These are phyloP conservation scores for Sporothrix inflata DNA, from an alignment of 2,329 filamentous ascomycete species.

Conservation along the genomic window DNA sequence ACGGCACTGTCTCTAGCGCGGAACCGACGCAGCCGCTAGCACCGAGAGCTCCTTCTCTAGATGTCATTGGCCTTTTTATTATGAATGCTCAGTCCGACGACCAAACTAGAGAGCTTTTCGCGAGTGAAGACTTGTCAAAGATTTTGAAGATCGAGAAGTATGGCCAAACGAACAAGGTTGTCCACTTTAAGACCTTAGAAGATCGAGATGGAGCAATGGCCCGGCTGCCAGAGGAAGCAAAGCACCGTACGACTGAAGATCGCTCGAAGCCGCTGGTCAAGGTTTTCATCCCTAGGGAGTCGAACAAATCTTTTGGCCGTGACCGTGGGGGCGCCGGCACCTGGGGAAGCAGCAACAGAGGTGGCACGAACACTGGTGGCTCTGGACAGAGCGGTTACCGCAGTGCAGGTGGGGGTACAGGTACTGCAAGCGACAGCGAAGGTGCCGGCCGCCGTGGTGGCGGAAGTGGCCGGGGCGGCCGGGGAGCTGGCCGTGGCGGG, in stretches of 20 bases:
- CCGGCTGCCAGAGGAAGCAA: slow-evolving; percentile 73
- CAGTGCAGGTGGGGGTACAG: slow-evolving; percentile 79
- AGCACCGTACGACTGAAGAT: slow-evolving; percentile 71
- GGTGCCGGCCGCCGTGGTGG: slow-evolving; percentile 58
- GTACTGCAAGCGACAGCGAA: slow-evolving; percentile 72
- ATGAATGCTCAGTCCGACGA: slow-evolving; percentile 84
- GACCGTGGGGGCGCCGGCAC: slow-evolving; percentile 66
- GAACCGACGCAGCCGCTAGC: slow-evolving; percentile 62
- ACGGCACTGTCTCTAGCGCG: slow-evolving; percentile 57
- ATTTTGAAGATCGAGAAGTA: slow-evolving; percentile 79
- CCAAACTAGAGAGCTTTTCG: slow-evolving; percentile 78
- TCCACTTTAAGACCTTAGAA: slow-evolving; percentile 77
- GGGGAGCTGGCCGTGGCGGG: slow-evolving; percentile 55
- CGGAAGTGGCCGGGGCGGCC: slow-evolving; percentile 59
- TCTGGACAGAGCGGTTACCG: slow-evolving; percentile 73
- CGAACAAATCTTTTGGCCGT: slow-evolving; percentile 49
- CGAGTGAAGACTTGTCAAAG: slow-evolving; percentile 80
- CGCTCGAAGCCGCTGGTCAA: slow-evolving; percentile 80
- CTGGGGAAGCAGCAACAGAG: slow-evolving; percentile 68
- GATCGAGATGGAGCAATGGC: slow-evolving; percentile 80
- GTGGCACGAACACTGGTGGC: slow-evolving; percentile 56
- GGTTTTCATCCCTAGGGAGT: slow-evolving; percentile 66
- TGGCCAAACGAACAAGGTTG: slow-evolving; percentile 79
- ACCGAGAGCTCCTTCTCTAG: slow-evolving; percentile 63
- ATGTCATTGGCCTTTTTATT: slow-evolving; percentile 84